These are phyloP conservation scores for Suhomyces bolitotheri DNA, from an alignment of 1,139 yeast species.

Conservation along the genomic window DNA sequence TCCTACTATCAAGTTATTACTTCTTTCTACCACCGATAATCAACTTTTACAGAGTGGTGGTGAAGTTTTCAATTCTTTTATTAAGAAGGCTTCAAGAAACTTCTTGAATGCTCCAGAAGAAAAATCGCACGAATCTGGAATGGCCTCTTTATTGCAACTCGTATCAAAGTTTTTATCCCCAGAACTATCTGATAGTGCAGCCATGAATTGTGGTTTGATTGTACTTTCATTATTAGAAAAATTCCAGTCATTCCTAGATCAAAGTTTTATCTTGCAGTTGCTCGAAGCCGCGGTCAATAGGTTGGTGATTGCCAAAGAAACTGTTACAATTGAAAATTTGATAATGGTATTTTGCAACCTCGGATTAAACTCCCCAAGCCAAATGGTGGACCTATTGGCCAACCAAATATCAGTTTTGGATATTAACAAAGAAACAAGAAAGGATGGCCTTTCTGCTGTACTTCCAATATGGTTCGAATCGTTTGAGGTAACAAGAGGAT, in stretches of 20 bases:
- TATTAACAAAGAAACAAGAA: slow-evolving; percentile 20
- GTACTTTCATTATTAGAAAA: slow-evolving; percentile 64
- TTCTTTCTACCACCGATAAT: slow-evolving; percentile 65
- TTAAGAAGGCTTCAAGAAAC: slow-evolving; percentile 51
- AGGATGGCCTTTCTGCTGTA: slow-evolving; percentile 47
- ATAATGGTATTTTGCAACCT: slow-evolving; percentile 75
- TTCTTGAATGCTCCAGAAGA: slow-evolving; percentile 43
- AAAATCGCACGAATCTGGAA: slow-evolving; percentile 47
- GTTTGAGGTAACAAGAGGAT: slow-evolving; percentile 80
- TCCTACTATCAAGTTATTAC: slow-evolving; percentile 52
- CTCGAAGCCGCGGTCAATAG: slow-evolving; percentile 73
- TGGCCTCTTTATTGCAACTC: slow-evolving; percentile 56
- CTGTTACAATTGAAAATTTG: slow-evolving; percentile 74
- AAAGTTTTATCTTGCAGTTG: slow-evolving; percentile 55
- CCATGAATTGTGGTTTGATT: slow-evolving; percentile 69
- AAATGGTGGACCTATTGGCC: slow-evolving; percentile 60
- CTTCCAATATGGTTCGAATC: slow-evolving; percentile 80
- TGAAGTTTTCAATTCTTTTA: slow-evolving; percentile 65
- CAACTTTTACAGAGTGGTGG: slow-evolving; percentile 79
- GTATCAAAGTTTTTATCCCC: slow-evolving; percentile 75
- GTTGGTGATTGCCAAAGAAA: slow-evolving; percentile 62
- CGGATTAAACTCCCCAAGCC: slow-evolving; percentile 58
- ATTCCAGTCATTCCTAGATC: slow-evolving; percentile 52
- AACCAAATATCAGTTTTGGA: slow-evolving; percentile 37
- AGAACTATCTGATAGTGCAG: slow-evolving; percentile 73